Base-by-base conservation (phyloP, 768 basidiomycete species). In the Lactarius hatsudake region DNA sequence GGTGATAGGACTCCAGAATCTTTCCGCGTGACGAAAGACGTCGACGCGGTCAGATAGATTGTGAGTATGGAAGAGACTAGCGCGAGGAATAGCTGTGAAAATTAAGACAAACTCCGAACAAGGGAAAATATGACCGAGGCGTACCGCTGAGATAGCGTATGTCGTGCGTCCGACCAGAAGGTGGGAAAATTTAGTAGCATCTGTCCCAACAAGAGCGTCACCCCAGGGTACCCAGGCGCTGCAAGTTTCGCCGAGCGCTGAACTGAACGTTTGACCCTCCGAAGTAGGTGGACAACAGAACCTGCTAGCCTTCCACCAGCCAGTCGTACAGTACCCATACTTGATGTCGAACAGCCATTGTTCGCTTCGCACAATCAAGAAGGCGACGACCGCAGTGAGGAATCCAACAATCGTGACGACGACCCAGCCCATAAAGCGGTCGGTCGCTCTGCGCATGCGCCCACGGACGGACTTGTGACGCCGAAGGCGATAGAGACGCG, bases 271-370 rank as follows among this genome's bases (percentile, higher is more conserved):
- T 5, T 60, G 59, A 6, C 66, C 57, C 15, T 72, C 75, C 15
- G 76, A 71, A 13, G 48, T 32, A 1, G 59, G 40, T 17, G 87
- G 84, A 75, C 95, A 98, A 75, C 96, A 99, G 76, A 94, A 93
- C 3, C 87, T 81, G 70, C 84, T 87, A 0, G 93, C 86, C 71
- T 84, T 89, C 79, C 83, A 89, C 87, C 90, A 90, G 1, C 81
- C 81, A 0, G 77, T 76, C 2, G 72, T 72, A 76, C 96, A 99
- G 74, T 91, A 93, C 0, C 97, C 97, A 60, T 94, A 91, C 77
- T 98, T 98, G 63, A 89, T 74, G 76, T 96, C 94, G 73, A 98
- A 99, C 10, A 98, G 80, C 83, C 87, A 89, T 74, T 91, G 89
- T 74, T 99, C 97, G 66, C 84, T 82, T 23, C 91, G 86, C 45